Evolutionary conservation across 2,329 filamentous ascomycete species (phyloP).

Genomic region (Fusarium poae): DNA sequence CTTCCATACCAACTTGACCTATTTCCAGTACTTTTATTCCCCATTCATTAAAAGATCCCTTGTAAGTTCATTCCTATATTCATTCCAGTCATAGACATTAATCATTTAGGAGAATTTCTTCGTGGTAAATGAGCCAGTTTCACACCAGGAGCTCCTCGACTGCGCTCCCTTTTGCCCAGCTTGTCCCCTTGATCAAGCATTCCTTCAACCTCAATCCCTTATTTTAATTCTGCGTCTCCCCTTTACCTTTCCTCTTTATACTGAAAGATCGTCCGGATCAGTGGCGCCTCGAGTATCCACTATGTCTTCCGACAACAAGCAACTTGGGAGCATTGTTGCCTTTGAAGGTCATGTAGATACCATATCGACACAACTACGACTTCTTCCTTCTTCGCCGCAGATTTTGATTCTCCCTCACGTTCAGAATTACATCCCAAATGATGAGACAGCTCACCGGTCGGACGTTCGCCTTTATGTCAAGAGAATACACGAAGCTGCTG

Average conservation of each 20-base stretch:
- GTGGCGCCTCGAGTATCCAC: slow-evolving; percentile 31
- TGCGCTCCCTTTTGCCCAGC: slow-evolving; percentile 28
- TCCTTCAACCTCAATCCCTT: slow-evolving; percentile 29
- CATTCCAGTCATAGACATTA: slow-evolving; percentile 27
- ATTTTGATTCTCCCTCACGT: slow-evolving; percentile 68
- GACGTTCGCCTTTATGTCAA: slow-evolving; percentile 58
- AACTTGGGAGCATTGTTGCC: slow-evolving; percentile 66
- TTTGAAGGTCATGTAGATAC: slow-evolving; percentile 69
- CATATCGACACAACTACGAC: slow-evolving; percentile 69
- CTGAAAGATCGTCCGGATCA: slow-evolving; percentile 29
- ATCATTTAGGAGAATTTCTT: slow-evolving; percentile 24
- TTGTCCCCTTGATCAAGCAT: slow-evolving; percentile 24
- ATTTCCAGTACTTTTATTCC: slow-evolving; percentile 14
- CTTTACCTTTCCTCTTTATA: slow-evolving; percentile 6
- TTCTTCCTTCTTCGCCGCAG: slow-evolving; percentile 70
- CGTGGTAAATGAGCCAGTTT: slow-evolving; percentile 24
- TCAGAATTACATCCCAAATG: slow-evolving; percentile 59
- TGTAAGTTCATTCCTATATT: slow-evolving; percentile 29
- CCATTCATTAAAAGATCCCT: slow-evolving; percentile 7
- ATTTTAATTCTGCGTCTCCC: slow-evolving; percentile 19
- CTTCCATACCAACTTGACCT: slow-evolving; percentile 1
- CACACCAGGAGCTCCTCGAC: slow-evolving; percentile 26
- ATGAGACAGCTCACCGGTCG: slow-evolving; percentile 49
- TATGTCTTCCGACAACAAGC: slow-evolving; percentile 47
- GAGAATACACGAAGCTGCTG: slow-evolving; percentile 64